Conservation (phyloP, 768 basidiomycete species). For the Tulasnella sp. region DNA sequence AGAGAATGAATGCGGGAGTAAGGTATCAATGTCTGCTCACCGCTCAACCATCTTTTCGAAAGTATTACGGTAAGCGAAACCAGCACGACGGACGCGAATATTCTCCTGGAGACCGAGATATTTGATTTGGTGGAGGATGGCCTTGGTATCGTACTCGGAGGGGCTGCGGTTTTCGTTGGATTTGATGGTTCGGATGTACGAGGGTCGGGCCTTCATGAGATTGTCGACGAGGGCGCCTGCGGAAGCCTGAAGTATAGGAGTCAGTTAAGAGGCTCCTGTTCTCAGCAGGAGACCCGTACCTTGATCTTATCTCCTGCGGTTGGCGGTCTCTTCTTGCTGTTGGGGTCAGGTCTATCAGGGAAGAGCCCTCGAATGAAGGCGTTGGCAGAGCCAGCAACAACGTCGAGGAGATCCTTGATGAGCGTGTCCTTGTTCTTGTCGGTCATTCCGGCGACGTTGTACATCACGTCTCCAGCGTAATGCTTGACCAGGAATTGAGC, state of each 20-base stretch:
- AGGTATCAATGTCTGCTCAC: constrained; percentile 35
- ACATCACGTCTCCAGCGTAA: constrained; percentile 98
- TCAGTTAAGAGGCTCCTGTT: background rate
- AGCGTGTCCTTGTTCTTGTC: constrained; percentile 99
- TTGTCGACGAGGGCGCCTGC: constrained; percentile 96
- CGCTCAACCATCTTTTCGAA: constrained; percentile 99
- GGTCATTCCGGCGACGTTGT: constrained; percentile 97
- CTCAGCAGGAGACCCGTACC: constrained; percentile 47
- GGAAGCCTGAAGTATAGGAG: constrained; percentile 59
- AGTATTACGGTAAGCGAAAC: constrained; percentile 97
- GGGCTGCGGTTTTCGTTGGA: constrained; percentile 95
- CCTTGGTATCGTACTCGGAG: constrained; percentile 91
- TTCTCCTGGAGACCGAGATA: constrained; percentile 99
- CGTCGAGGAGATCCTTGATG: constrained; percentile 91
- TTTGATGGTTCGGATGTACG: constrained; percentile 99
- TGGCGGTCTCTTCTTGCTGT: constrained; percentile 96
- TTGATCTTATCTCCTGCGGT: constrained; percentile 99
- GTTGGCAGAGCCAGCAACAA: constrained; percentile 79
- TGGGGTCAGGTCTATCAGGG: constrained; percentile 92
- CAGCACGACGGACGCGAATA: constrained; percentile 94
- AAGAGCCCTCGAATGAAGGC: constrained; percentile 86
- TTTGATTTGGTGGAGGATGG: constrained; percentile 97
- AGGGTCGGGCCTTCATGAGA: constrained; percentile 95
- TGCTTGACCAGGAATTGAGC: constrained; percentile 93
- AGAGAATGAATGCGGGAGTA: background rate